A percentile compares a stretch with the other conserved stretches of the same genome.
Conservation (phyloP, 2,329 filamentous ascomycete species). For the Botrytis byssoidea region DNA sequence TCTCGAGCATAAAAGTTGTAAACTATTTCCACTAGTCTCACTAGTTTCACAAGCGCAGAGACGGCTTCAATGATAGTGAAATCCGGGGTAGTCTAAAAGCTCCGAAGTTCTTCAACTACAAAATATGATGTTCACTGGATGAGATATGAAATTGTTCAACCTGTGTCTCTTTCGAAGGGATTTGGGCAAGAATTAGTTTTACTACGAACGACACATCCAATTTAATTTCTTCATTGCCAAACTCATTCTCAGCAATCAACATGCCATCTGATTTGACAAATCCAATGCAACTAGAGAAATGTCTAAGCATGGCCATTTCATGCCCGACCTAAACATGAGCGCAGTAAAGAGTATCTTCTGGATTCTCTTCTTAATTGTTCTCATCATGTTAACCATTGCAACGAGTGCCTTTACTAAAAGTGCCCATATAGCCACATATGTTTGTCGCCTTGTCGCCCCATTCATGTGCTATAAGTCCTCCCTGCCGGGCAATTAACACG, state of each 20-base stretch:
- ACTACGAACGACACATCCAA: neutral
- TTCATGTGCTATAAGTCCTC: neutral
- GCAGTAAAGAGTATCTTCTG: conserved; percentile 52
- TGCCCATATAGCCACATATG: neutral
- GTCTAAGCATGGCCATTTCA: conserved; percentile 45
- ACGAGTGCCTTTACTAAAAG: conserved; percentile 34
- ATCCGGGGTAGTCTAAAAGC: neutral
- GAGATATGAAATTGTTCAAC: neutral
- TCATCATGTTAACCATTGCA: conserved; percentile 46
- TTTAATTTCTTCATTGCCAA: neutral
- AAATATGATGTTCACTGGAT: neutral
- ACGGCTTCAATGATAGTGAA: neutral
- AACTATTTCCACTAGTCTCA: neutral
- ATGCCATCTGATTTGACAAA: neutral
- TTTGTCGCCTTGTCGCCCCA: neutral
- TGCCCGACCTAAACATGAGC: conserved; percentile 43
- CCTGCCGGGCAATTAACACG: neutral
- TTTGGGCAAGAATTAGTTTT: neutral
- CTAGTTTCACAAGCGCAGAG: neutral
- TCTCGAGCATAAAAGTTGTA: neutral
- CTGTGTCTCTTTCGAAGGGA: neutral
- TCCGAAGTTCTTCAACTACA: neutral
- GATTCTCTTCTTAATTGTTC: conserved; percentile 46
- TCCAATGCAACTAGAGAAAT: conserved; percentile 27
- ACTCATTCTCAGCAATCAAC: neutral